Percentiles rank a stretch among this genome's conserved stretches.
Evolutionary conservation across 257 asterid genomes (phyloP).

Genomic region (Coffea eugenioides): DNA sequence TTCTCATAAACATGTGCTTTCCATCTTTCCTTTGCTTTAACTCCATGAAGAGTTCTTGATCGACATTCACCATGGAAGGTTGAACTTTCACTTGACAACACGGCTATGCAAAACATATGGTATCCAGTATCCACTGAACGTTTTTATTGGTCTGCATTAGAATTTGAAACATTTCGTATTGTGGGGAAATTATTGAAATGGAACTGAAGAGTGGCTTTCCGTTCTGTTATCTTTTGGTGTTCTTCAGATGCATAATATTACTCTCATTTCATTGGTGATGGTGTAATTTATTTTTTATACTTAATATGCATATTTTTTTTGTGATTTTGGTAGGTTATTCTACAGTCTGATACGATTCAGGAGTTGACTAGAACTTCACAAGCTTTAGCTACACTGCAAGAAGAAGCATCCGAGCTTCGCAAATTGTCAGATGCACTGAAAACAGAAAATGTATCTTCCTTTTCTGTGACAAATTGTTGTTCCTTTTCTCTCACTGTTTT

Average conservation of each 20-base stretch:
- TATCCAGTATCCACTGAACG: neutral
- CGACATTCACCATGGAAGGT: neutral
- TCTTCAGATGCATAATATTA: neutral
- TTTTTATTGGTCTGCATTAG: neutral
- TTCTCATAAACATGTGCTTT: no score
- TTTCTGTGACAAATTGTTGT: neutral
- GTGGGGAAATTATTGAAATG: neutral
- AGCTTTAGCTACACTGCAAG: constrained; percentile 65
- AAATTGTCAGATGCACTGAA: constrained; percentile 52
- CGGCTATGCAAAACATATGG: neutral
- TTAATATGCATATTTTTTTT: constrained; percentile 10
- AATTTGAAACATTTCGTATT: neutral
- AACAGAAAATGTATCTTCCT: constrained; percentile 38
- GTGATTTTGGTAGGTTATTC: constrained; percentile 53
- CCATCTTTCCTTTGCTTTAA: no score
- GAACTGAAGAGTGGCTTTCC: neutral
- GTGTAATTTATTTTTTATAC: constrained; percentile 9
- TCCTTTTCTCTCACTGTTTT: neutral
- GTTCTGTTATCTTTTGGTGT: neutral
- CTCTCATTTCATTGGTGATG: neutral
- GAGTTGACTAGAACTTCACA: constrained; percentile 88
- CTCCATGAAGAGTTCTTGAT: no score
- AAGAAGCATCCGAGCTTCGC: constrained; percentile 71
- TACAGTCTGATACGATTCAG: constrained; percentile 93
- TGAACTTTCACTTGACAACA: neutral